A percentile compares a stretch with the other conserved stretches of the same genome.
These are phyloP conservation scores for Boletus rubescentipes DNA, from an alignment of 768 basidiomycete genomes.

Conservation along the genomic window DNA sequence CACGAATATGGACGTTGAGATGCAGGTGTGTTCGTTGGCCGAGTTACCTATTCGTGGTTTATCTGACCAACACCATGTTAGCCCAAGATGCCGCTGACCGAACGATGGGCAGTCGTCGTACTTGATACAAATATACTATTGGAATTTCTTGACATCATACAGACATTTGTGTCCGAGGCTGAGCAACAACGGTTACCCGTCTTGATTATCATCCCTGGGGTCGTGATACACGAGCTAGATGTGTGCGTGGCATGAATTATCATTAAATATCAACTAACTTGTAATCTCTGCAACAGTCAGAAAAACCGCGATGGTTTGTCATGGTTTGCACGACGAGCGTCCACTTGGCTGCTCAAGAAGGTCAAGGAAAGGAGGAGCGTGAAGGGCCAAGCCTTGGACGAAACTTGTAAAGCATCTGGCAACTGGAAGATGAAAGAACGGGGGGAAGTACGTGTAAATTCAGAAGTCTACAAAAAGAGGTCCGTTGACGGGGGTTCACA, in stretches of 20 bases:
- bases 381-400: conserved; percentile 60
- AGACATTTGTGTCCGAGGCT: conserved; percentile 62
- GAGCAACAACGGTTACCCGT: conserved; percentile 51
- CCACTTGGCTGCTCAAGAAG: conserved; percentile 63
- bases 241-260: conserved; percentile 41
- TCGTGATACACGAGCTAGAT: conserved; percentile 77
- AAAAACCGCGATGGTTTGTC: conserved; percentile 43
- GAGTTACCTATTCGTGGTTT: background rate
- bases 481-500: conserved; percentile 6
- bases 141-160: conserved; percentile 61
- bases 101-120: conserved; percentile 51
- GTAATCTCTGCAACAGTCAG: conserved; percentile 28
- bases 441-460: conserved; percentile 38
- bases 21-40: conserved; percentile 51
- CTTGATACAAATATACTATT: conserved; percentile 81
- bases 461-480: background rate
- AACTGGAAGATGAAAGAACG: conserved; percentile 57
- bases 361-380: conserved; percentile 55
- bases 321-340: conserved; percentile 70
- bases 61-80: background rate
- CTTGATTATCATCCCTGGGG: conserved; percentile 66
- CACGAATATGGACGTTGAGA: conserved; percentile 69
- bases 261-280: background rate
- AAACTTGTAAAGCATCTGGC: conserved; percentile 58
- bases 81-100: conserved; percentile 42